Percentiles rank a stretch among this genome's conserved stretches.
Evolutionary conservation across 192 early-diverging fungal genomes (phyloP).

Genomic region (Entophlyctis luteolus): DNA sequence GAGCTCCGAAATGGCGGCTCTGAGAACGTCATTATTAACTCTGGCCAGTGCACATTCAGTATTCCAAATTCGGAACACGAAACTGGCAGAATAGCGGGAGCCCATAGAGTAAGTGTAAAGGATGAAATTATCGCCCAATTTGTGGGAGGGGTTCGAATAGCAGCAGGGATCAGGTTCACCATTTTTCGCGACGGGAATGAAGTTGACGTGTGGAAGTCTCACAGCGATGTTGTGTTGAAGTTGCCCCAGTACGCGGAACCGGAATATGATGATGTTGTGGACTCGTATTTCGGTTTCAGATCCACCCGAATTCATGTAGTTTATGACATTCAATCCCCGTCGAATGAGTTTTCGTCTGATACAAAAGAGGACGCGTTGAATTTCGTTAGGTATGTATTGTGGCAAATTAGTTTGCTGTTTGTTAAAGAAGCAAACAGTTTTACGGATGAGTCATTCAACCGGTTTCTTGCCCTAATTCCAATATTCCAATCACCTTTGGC

Average conservation of each 20-base stretch:
- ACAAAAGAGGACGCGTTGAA: background rate
- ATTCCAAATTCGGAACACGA: constrained; percentile 27
- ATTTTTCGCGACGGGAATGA: constrained; percentile 5
- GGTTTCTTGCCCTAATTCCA: constrained; percentile 33
- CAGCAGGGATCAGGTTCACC: constrained; percentile 38
- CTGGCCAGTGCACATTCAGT: constrained; percentile 36
- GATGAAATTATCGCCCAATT: constrained; percentile 33
- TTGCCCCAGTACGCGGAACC: constrained; percentile 34
- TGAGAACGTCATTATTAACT: constrained; percentile 44
- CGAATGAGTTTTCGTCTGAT: background rate
- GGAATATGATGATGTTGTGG: background rate
- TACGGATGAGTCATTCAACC: constrained; percentile 29
- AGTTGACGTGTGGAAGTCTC: constrained; percentile 23
- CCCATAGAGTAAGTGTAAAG: background rate
- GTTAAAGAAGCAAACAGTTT: constrained; percentile 13
- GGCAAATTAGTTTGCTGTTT: no score
- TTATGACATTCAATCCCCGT: constrained; percentile 23
- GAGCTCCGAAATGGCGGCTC: constrained; percentile 17
- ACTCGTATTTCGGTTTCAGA: constrained; percentile 24
- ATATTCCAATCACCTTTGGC: constrained; percentile 53
- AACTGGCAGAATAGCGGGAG: constrained; percentile 7
- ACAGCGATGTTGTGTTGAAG: constrained; percentile 39
- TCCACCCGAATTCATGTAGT: constrained; percentile 25
- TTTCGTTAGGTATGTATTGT: constrained; percentile 16
- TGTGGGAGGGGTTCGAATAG: constrained; percentile 42